These are phyloP conservation scores for Aechmea fasciata DNA, from an alignment of 176 grass and related monocot genomes.

Conservation along the genomic window DNA sequence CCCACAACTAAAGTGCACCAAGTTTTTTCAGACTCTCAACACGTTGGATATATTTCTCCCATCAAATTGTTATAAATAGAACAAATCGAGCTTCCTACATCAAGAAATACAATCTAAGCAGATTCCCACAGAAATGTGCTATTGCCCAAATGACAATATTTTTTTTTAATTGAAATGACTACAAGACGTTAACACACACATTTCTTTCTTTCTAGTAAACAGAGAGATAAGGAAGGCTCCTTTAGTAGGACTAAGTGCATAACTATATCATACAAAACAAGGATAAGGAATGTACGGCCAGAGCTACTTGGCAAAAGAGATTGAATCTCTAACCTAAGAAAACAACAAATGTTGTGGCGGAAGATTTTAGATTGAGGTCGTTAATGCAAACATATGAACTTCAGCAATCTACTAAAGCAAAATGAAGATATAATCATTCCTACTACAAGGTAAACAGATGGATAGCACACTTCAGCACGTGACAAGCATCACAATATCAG, in stretches of 20 bases:
- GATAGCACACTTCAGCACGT: neutral
- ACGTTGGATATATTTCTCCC: too few species aligned
- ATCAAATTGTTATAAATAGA: too few species aligned
- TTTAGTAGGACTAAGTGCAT: neutral
- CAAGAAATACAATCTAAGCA: too few species aligned
- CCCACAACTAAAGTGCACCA: neutral
- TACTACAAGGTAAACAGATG: neutral
- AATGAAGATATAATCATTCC: slow-evolving; percentile 1
- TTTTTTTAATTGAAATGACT: too few species aligned
- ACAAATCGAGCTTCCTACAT: too few species aligned
- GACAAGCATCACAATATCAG: neutral
- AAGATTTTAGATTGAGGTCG: neutral
- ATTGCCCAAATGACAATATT: too few species aligned
- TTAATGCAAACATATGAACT: neutral
- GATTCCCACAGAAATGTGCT: too few species aligned
- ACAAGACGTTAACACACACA: too few species aligned
- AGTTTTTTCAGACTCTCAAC: neutral
- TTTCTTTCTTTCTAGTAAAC: neutral
- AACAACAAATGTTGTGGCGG: too few species aligned
- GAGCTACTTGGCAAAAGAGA: too few species aligned
- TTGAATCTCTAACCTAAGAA: too few species aligned
- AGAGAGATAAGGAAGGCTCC: neutral
- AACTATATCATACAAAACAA: neutral
- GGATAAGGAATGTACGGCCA: too few species aligned
- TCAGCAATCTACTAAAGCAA: neutral